These are phyloP conservation scores for Trifolium fragiferum DNA, from an alignment of 306 rosid species.

Conservation along the genomic window DNA sequence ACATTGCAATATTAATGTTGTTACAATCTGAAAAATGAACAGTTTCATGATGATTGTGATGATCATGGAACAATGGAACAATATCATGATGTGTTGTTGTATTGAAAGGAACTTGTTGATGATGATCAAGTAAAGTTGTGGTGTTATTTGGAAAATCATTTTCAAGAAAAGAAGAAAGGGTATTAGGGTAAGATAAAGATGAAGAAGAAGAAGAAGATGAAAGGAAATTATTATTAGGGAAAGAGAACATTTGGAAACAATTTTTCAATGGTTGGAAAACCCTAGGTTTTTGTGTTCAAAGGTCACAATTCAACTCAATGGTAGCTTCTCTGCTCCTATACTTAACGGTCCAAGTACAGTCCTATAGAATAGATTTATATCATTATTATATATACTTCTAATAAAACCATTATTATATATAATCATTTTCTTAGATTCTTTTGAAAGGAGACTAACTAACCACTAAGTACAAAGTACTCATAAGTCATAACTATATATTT, in stretches of 20 bases:
- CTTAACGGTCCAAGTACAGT: slow-evolving; percentile 55
- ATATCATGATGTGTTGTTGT: slow-evolving; percentile 11
- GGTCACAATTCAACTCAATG: slow-evolving; percentile 50
- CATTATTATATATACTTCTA: neutral
- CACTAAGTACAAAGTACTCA: slow-evolving; percentile 32
- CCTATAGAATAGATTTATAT: neutral
- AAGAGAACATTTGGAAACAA: slow-evolving; percentile 68
- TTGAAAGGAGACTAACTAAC: slow-evolving; percentile 28
- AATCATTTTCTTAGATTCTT: slow-evolving; percentile 44
- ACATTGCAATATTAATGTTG: slow-evolving; percentile 1
- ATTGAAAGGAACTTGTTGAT: no score
- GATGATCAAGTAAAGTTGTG: slow-evolving; percentile 36
- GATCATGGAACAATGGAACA: slow-evolving; percentile 34
- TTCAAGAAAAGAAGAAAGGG: slow-evolving; percentile 39
- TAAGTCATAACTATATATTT: no score
- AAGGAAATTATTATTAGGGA: slow-evolving; percentile 54
- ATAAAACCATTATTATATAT: slow-evolving; percentile 35
- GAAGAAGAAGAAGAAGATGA: slow-evolving; percentile 37
- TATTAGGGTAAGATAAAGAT: slow-evolving; percentile 31
- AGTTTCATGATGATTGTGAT: neutral
- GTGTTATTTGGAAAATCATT: slow-evolving; percentile 39
- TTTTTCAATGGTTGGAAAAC: slow-evolving; percentile 43
- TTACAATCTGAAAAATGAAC: neutral
- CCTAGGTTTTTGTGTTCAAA: slow-evolving; percentile 48
- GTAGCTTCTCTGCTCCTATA: slow-evolving; percentile 53